phyloP scores from a whole-genome alignment of 2,329 filamentous ascomycete species.

The Arthrinium phaeospermum region DNA sequence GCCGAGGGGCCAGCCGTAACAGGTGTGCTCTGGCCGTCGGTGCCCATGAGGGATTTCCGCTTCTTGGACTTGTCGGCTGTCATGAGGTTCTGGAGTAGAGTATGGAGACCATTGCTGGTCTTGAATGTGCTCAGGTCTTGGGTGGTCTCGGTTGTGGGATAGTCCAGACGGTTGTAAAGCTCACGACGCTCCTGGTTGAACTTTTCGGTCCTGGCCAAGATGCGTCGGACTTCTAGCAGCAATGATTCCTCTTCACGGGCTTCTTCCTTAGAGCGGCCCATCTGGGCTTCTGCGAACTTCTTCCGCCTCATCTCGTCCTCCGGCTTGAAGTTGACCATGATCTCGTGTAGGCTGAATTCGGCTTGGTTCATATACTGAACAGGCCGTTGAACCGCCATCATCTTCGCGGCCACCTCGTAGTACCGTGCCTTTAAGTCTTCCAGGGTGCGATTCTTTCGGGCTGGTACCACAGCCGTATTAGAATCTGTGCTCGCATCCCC shows the following conservation, averaged over 20 bases:
- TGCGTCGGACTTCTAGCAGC: slow-evolving; percentile 88
- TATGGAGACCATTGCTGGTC: slow-evolving; percentile 78
- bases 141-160: slow-evolving; percentile 64
- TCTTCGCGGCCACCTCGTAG: slow-evolving; percentile 82
- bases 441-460: slow-evolving; percentile 68
- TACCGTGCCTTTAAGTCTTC: slow-evolving; percentile 93
- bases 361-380: slow-evolving; percentile 85
- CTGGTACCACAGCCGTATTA: slow-evolving; percentile 60
- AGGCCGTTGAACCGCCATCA: slow-evolving; percentile 81
- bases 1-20: slow-evolving; percentile 41
- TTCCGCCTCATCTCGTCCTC: slow-evolving; percentile 81
- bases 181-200: slow-evolving; percentile 89
- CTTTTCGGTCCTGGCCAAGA: slow-evolving; percentile 82
- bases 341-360: slow-evolving; percentile 83
- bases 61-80: slow-evolving; percentile 89
- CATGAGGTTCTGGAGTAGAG: slow-evolving; percentile 82
- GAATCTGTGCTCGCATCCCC: slow-evolving; percentile 49
- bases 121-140: slow-evolving; percentile 79
- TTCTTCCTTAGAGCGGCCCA: slow-evolving; percentile 83
- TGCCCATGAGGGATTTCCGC: slow-evolving; percentile 70
- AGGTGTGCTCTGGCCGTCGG: slow-evolving; percentile 58
- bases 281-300: slow-evolving; percentile 78
- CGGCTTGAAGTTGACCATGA: slow-evolving; percentile 85
- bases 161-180: slow-evolving; percentile 85
- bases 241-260: slow-evolving; percentile 90